phyloP scores from a whole-genome alignment of 371 early-diverging fungal species.

The Rhizomucor pusillus region DNA sequence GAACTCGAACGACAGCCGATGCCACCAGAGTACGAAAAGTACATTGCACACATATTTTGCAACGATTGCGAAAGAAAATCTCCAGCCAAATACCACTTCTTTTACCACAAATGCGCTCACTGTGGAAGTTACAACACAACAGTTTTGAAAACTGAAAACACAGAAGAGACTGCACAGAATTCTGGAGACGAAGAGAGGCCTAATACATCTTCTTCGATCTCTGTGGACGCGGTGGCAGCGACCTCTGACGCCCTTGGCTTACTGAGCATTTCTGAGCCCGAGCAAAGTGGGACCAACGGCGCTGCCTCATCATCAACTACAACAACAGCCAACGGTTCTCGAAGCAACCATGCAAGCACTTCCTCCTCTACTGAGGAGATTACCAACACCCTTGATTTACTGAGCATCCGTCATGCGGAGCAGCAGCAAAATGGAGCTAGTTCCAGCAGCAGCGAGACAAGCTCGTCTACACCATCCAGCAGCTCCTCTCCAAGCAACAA shows the following conservation, averaged over 20 bases:
- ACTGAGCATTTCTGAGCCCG: too few species aligned
- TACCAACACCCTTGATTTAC: too few species aligned
- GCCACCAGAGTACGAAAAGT: constrained; percentile 87
- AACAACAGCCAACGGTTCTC: too few species aligned
- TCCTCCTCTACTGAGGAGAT: too few species aligned
- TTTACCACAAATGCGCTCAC: constrained; percentile 91
- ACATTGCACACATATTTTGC: constrained; percentile 78
- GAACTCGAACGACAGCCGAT: constrained; percentile 82
- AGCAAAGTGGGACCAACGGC: too few species aligned
- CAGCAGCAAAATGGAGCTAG: not conserved
- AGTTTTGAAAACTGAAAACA: constrained; percentile 62
- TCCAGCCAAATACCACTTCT: constrained; percentile 83
- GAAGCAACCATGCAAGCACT: too few species aligned
- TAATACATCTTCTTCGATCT: not conserved
- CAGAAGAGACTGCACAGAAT: constrained; percentile 8
- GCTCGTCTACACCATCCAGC: too few species aligned
- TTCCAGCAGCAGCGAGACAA: not conserved
- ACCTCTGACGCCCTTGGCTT: too few species aligned
- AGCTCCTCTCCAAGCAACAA: too few species aligned
- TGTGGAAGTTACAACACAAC: constrained; percentile 94
- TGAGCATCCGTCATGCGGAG: too few species aligned
- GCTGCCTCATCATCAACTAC: too few species aligned
- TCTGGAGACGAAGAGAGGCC: not conserved
- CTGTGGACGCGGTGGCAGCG: not conserved
- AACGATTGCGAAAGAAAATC: constrained; percentile 93